phyloP scores from a whole-genome alignment of 768 basidiomycete species.

The Rubroboletus satanas region DNA sequence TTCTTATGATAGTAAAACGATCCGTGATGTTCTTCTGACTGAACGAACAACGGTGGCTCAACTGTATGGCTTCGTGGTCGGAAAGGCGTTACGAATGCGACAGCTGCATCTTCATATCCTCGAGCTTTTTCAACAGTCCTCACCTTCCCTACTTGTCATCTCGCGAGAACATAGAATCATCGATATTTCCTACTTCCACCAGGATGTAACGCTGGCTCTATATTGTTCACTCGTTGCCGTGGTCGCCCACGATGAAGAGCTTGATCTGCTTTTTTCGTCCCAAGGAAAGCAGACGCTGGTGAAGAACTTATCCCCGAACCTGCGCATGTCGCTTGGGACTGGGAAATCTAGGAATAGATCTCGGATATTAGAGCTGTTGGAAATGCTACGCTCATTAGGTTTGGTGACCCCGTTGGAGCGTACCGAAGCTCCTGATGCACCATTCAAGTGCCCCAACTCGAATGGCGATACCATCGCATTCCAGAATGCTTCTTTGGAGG shows the following conservation, averaged over 20 bases:
- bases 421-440: conserved; percentile 39
- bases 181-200: conserved; percentile 54
- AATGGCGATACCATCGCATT: conserved; percentile 46
- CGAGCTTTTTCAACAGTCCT: conserved; percentile 40
- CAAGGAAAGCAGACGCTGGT: conserved; percentile 48
- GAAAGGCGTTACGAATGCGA: conserved; percentile 60
- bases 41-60: conserved; percentile 72
- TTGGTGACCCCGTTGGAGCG: conserved; percentile 56
- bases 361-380: conserved; percentile 59
- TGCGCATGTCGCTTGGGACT: conserved; percentile 53
- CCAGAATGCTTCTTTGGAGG: conserved; percentile 40
- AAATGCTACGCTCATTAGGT: conserved; percentile 53
- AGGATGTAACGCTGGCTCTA: conserved; percentile 60
- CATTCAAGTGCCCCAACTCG: conserved; percentile 43
- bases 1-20: conserved; percentile 46
- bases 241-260: conserved; percentile 51
- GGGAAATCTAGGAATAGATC: conserved; percentile 56
- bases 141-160: conserved; percentile 43
- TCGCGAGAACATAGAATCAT: conserved; percentile 56
- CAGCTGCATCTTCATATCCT: conserved; percentile 59
- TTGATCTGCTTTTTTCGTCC: conserved; percentile 50
- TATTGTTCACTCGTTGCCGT: conserved; percentile 64
- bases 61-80: conserved; percentile 69
- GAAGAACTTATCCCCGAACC: conserved; percentile 46
- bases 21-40: conserved; percentile 60